Percentiles rank a stretch among this genome's conserved stretches.
phyloP scores from a whole-genome alignment of 306 rosid species.

The Betula pendula region DNA sequence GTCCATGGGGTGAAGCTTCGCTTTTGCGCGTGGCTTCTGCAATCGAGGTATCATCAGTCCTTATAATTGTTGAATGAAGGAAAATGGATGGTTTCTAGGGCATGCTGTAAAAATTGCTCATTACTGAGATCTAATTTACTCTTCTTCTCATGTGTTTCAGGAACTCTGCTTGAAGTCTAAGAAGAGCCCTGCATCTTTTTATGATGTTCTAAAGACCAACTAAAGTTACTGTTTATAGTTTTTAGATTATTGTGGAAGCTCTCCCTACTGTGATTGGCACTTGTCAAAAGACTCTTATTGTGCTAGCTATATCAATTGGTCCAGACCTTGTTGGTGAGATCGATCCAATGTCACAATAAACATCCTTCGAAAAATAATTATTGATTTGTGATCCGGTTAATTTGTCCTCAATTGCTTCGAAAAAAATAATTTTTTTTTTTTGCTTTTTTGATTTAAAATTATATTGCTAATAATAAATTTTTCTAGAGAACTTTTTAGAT shows the following conservation, averaged over 20 bases:
- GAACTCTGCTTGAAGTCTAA: conserved; percentile 52
- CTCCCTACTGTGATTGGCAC: background rate
- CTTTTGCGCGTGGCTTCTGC: conserved; percentile 80
- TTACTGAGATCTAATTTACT: conserved; percentile 12
- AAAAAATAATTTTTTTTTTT: too few relatives aligned
- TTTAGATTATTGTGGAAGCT: background rate
- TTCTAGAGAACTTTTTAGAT: too few relatives aligned
- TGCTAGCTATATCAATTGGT: background rate
- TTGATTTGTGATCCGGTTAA: too few relatives aligned
- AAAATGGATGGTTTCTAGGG: background rate
- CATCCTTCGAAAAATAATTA: background rate
- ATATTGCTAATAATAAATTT: too few relatives aligned
- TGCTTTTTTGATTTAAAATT: too few relatives aligned
- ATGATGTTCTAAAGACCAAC: conserved; percentile 56
- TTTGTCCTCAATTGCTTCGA: too few relatives aligned
- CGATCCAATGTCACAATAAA: too few relatives aligned
- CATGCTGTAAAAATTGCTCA: background rate
- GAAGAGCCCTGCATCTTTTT: conserved; percentile 62
- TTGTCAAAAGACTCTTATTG: background rate
- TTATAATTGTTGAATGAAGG: background rate
- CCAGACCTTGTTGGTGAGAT: background rate
- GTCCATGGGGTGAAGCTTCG: conserved; percentile 96
- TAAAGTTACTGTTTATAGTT: conserved; percentile 20
- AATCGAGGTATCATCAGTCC: conserved; percentile 60
- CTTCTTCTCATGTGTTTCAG: conserved; percentile 36